phyloP scores from a whole-genome alignment of 2,329 filamentous ascomycete genomes.

The Fulvia fulva region DNA sequence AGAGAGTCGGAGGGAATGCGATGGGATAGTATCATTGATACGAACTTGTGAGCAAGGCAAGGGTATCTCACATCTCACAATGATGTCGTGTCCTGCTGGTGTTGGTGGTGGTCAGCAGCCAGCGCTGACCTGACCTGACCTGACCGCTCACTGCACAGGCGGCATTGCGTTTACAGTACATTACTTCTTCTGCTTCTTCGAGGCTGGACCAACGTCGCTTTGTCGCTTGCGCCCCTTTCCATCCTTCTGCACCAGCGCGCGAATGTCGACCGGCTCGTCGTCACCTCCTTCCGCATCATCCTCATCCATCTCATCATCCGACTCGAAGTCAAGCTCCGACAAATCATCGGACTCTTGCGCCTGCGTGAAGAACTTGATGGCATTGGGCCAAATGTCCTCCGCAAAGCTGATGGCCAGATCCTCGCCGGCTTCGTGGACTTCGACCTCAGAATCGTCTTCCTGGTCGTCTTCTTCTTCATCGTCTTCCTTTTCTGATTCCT shows the following conservation, averaged over 20 bases:
- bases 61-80: no score
- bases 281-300: conserved; percentile 57
- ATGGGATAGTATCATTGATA: not conserved
- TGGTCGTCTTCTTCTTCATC: conserved; percentile 59
- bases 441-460: conserved; percentile 63
- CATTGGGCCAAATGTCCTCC: conserved; percentile 84
- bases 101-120: not conserved
- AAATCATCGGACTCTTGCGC: conserved; percentile 65
- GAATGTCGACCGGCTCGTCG: conserved; percentile 47
- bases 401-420: conserved; percentile 74
- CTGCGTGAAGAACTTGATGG: conserved; percentile 81
- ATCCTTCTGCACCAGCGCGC: conserved; percentile 42
- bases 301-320: conserved; percentile 47
- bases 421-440: conserved; percentile 85
- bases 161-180: not conserved
- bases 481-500: conserved; percentile 45
- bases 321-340: conserved; percentile 66
- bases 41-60: no score
- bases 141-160: not conserved
- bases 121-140: not conserved
- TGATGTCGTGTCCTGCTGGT: not conserved
- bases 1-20: not conserved
- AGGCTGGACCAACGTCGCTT: conserved; percentile 39
- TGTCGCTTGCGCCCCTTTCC: conserved; percentile 42
- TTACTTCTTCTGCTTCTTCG: conserved; percentile 37